These are phyloP conservation scores for Nasturtium officinale DNA, from an alignment of 345 rosid species.

Conservation along the genomic window DNA sequence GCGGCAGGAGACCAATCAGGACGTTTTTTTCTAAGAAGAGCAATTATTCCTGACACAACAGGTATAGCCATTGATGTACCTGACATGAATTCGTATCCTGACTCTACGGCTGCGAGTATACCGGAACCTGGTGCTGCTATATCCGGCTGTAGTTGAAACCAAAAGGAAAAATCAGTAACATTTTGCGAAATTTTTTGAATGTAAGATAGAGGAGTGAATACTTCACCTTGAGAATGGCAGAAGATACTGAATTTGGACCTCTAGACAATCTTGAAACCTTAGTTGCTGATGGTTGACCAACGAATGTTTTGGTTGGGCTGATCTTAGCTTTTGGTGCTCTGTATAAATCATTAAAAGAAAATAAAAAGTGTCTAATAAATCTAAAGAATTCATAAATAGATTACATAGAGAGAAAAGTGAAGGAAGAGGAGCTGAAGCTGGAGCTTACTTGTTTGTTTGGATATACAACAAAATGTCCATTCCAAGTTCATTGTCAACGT, in stretches of 20 bases:
- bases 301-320: slow-evolving; percentile 50
- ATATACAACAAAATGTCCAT: slow-evolving; percentile 60
- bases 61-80: slow-evolving; percentile 86
- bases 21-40: slow-evolving; percentile 56
- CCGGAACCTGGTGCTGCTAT: slow-evolving; percentile 76
- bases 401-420: not conserved
- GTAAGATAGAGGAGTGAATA: not conserved
- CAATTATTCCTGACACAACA: slow-evolving; percentile 62
- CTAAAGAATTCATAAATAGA: not conserved
- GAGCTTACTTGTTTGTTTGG: slow-evolving; percentile 49
- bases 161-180: not conserved
- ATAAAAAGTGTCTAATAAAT: not conserved
- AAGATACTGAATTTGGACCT: slow-evolving; percentile 67
- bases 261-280: slow-evolving; percentile 60
- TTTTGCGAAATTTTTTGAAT: not conserved
- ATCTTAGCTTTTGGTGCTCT: slow-evolving; percentile 69
- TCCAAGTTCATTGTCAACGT: slow-evolving; percentile 66
- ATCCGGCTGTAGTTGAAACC: slow-evolving; percentile 65
- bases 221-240: slow-evolving; percentile 68
- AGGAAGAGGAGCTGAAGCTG: too few relatives aligned
- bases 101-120: slow-evolving; percentile 56
- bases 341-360: not conserved
- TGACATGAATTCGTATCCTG: slow-evolving; percentile 45
- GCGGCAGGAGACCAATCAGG: slow-evolving; percentile 80
- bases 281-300: slow-evolving; percentile 59